These are phyloP conservation scores for Tricholoma bakamatsutake DNA, from an alignment of 768 basidiomycete species.

Conservation along the genomic window DNA sequence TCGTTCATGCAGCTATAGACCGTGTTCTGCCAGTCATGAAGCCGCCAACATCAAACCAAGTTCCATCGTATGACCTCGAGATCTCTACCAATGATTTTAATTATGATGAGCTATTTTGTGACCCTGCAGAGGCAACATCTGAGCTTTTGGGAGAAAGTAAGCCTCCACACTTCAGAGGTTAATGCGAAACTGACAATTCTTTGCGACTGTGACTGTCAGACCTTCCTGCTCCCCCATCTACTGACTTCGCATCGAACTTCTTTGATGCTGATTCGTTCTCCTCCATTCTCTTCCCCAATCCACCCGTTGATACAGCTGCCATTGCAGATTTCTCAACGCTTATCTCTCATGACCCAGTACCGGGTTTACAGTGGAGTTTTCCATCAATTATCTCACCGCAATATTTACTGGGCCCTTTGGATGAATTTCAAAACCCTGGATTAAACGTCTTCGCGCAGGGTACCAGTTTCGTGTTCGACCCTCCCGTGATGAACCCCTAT, in stretches of 20 bases:
- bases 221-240: not conserved
- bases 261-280: not conserved
- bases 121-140: not conserved
- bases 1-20: not conserved
- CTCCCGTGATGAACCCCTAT: not conserved
- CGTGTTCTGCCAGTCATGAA: not conserved
- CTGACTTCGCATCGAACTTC: not conserved
- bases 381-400: not conserved
- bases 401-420: not conserved
- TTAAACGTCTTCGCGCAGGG: not conserved
- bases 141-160: not conserved
- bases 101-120: slow-evolving; percentile 1
- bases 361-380: not conserved
- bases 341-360: not conserved
- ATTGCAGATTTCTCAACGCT: not conserved
- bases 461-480: not conserved
- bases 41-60: not conserved
- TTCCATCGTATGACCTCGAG: not conserved
- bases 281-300: not conserved
- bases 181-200: not conserved
- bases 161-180: not conserved
- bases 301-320: not conserved
- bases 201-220: not conserved
- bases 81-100: slow-evolving; percentile 1
- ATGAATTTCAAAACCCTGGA: not conserved